Evolutionary conservation across 192 early-diverging fungal species (phyloP), one percentile per base, ranked within the genome.

Genomic region (Dissophora ornata): DNA sequence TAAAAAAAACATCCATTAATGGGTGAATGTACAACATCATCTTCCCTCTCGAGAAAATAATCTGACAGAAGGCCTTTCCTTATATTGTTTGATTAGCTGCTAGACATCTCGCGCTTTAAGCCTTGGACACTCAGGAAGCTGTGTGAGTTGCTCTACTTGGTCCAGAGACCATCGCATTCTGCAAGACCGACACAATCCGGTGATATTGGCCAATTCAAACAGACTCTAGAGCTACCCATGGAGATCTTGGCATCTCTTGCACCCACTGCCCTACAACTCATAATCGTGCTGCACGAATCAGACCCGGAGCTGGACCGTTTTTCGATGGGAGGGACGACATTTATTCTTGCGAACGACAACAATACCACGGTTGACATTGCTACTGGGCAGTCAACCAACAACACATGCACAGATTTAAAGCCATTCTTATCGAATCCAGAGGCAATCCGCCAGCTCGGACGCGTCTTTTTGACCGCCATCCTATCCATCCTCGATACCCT

Each of bases 401-500:
- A n/a, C n/a, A n/a, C n/a, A n/a, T n/a, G n/a, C n/a, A n/a, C n/a
- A n/a, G n/a, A n/a, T n/a, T n/a, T n/a, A n/a, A 50, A 61, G 8
- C n/a, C 40, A 3, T n/a, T 62, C 8, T 22, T 50, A 2, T 56
- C 44, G 1, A 71, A 56, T 8, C 51, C 59, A 18, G 59, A 62
- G 45, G 59, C 53, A 11, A 38, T 61, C 2, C 59, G 69, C 57
- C 69, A 71, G 36, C 58, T 71, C 1, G 69, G 69, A 2, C 51
- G 51, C 2, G 38, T 71, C 13, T 40, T 55, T 9, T 26, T 71
- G 22, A 49, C 51, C 6, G 58, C 59, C 9, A 30, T 18, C 2
- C 26, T 62, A 9, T 46, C 46, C 8, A 71, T 49, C n/a, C 59
- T 71, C 12, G 57, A 56, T 8, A 49, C 30, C 8, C 15, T 68